Evolutionary conservation across 305 asterid genomes (phyloP).

Genomic region (Vinca major): DNA sequence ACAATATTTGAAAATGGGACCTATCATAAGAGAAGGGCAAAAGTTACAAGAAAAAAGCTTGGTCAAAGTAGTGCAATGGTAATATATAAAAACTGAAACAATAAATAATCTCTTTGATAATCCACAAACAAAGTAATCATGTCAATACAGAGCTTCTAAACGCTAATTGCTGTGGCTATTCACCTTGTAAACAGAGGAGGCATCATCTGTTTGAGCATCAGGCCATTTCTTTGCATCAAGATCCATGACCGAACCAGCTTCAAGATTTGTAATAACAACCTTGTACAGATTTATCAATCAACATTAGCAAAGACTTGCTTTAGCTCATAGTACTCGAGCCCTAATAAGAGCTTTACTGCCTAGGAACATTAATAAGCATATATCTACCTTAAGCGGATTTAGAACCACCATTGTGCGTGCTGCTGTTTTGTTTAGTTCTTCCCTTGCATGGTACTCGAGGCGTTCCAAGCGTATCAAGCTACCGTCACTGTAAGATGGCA

Average conservation of each 20-base stretch:
- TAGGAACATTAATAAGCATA: neutral
- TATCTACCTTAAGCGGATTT: slow-evolving; percentile 66
- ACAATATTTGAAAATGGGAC: slow-evolving; percentile 84
- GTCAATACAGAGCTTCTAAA: neutral
- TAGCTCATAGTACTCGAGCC: neutral
- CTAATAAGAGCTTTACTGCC: neutral
- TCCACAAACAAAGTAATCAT: neutral
- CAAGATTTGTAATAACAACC: slow-evolving; percentile 86
- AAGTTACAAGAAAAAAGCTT: neutral
- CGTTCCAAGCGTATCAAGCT: slow-evolving; percentile 78
- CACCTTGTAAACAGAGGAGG: slow-evolving; percentile 71
- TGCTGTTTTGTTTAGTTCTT: slow-evolving; percentile 77
- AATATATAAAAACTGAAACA: neutral
- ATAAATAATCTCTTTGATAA: neutral
- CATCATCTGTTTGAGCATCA: slow-evolving; percentile 60
- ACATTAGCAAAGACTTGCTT: neutral
- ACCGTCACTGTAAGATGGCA: slow-evolving; percentile 52
- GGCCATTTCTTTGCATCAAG: slow-evolving; percentile 98
- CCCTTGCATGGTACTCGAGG: slow-evolving; percentile 76
- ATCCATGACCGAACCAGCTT: slow-evolving; percentile 45
- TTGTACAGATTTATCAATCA: slow-evolving; percentile 18
- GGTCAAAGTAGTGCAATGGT: neutral
- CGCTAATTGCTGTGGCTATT: neutral
- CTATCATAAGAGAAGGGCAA: slow-evolving; percentile 29
- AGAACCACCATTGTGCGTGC: slow-evolving; percentile 82